These are phyloP conservation scores for Neurospora sp. DNA, from an alignment of 495 filamentous ascomycete species.

Conservation along the genomic window DNA sequence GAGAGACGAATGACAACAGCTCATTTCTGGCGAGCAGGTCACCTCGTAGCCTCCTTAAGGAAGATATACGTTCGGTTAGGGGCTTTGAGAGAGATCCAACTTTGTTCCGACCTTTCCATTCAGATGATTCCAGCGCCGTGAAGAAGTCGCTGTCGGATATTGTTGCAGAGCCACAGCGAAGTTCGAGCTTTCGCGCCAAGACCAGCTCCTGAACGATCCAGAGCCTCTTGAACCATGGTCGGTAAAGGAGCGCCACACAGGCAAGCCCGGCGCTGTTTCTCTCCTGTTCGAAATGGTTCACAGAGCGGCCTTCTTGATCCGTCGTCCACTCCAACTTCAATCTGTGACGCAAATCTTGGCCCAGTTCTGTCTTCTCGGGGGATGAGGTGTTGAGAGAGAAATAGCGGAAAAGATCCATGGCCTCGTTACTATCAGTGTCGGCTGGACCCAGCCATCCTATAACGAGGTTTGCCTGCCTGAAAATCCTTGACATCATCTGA, in stretches of 20 bases:
- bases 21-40: no score
- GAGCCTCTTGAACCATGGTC: conserved; percentile 13
- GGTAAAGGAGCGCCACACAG: conserved; percentile 3
- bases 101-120: no score
- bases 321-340: neutral
- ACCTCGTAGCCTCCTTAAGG: no score
- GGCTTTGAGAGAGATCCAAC: no score
- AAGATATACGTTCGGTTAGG: no score
- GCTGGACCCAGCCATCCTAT: conserved; percentile 12
- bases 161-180: conserved; percentile 3
- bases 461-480: conserved; percentile 1
- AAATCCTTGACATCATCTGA: conserved; percentile 10
- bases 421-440: conserved; percentile 1
- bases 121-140: no score
- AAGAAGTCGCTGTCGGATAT: no score
- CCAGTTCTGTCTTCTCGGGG: no score
- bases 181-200: conserved; percentile 5
- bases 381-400: no score
- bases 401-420: neutral
- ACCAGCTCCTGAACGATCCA: conserved; percentile 19
- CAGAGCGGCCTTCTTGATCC: conserved; percentile 3
- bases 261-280: conserved; percentile 1
- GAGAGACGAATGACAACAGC: neutral
- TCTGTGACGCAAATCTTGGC: no score
- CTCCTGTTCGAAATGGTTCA: neutral